Percentiles rank a stretch among this genome's conserved stretches.
phyloP scores from a whole-genome alignment of 306 rosid species.

The Corylus avellana region DNA sequence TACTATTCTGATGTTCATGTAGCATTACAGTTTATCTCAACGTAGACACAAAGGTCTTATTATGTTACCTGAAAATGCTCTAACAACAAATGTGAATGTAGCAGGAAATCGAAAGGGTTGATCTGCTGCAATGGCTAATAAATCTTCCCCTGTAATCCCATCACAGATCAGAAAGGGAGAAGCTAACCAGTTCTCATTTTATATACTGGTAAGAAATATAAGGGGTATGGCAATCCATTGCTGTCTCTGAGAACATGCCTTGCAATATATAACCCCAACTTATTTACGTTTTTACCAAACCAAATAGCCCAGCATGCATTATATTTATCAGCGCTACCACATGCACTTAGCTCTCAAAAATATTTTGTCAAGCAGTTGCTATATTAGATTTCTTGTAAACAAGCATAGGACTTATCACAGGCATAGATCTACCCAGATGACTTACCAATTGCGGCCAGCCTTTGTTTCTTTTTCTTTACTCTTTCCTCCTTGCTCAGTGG shows the following conservation, averaged over 20 bases:
- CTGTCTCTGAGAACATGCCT: neutral
- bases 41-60: constrained; percentile 16
- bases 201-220: neutral
- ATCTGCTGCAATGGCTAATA: constrained; percentile 91
- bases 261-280: neutral
- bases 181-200: neutral
- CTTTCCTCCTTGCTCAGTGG: constrained; percentile 89
- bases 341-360: neutral
- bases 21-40: constrained; percentile 24
- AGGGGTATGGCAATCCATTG: neutral
- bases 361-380: neutral
- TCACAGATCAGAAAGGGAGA: neutral
- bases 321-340: neutral
- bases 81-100: constrained; percentile 99
- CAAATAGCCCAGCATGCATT: neutral
- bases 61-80: constrained; percentile 92
- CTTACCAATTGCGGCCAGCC: constrained; percentile 98
- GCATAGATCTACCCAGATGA: constrained; percentile 26
- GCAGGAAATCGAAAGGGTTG: constrained; percentile 99
- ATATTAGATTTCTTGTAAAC: neutral
- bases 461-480: constrained; percentile 84
- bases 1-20: constrained; percentile 20
- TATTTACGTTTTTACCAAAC: neutral
- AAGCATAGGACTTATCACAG: constrained; percentile 9
- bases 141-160: constrained; percentile 79